These are phyloP conservation scores for Leucogyrophana mollusca DNA, from an alignment of 768 basidiomycete genomes.

Conservation along the genomic window DNA sequence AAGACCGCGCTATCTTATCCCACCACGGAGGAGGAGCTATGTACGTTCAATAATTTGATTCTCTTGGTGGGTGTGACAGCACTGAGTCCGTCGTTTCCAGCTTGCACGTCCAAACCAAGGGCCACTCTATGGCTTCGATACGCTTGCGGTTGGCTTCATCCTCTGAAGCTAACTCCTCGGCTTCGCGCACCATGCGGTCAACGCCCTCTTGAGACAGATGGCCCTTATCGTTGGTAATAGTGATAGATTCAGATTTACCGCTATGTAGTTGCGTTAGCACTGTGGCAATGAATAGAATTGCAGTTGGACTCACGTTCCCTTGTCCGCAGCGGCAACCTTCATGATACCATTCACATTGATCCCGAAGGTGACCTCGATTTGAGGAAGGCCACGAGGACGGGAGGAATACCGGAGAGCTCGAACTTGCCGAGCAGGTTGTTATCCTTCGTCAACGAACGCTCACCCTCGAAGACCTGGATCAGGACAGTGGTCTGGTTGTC, in stretches of 20 bases:
- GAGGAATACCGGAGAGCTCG: slow-evolving; percentile 89
- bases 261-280: slow-evolving; percentile 28
- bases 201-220: slow-evolving; percentile 88
- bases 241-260: slow-evolving; percentile 86
- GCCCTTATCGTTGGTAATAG: slow-evolving; percentile 95
- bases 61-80: no score
- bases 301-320: slow-evolving; percentile 72
- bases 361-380: slow-evolving; percentile 96
- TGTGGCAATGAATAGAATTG: neutral
- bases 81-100: no score
- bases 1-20: no score
- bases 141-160: slow-evolving; percentile 79
- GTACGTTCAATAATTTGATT: no score
- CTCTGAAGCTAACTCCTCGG: slow-evolving; percentile 85
- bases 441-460: slow-evolving; percentile 96
- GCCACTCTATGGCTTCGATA: slow-evolving; percentile 77
- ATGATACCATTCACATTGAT: slow-evolving; percentile 95
- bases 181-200: slow-evolving; percentile 93
- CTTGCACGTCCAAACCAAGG: no score
- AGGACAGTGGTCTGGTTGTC: slow-evolving; percentile 95
- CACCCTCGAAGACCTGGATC: slow-evolving; percentile 97
- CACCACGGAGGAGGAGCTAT: no score
- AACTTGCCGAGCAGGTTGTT: slow-evolving; percentile 98
- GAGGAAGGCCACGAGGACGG: slow-evolving; percentile 94
- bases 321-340: slow-evolving; percentile 90